Base-by-base conservation (phyloP, 2,329 filamentous ascomycete species). In the Fusarium torreyae region DNA sequence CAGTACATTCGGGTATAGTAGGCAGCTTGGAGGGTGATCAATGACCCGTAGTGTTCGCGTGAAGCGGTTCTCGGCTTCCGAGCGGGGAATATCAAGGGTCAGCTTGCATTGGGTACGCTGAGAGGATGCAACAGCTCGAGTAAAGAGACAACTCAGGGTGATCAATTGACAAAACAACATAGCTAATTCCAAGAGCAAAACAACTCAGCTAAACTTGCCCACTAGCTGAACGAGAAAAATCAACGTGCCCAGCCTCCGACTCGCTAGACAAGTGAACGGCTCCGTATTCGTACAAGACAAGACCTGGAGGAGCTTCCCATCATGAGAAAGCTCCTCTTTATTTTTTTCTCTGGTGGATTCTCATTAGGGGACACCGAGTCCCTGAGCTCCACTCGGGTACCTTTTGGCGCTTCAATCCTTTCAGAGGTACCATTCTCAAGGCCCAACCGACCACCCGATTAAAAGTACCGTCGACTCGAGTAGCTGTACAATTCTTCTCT, bases 31-130 rank as follows among this genome's bases (percentile, higher is more conserved):
- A 57, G 50, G 55, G 28, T 36, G 52, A 62, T 69, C 66, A 55
- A 63, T 68, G 67, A 62, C 45, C 36, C 62, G 46, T 68, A 50
- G 57, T 63, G 36, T 70, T 50, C 44, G 53, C 46, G 48, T 57
- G 48, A 69, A 51, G 62, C 62, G 66, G 66, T 71, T 48, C 51
- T 74, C 72, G 72, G 72, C 63, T 71, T 71, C 72, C 72, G 72
- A 71, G 69, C 57, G 66, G 66, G 69, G 68, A 52, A 69, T 49
- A 46, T 64, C 52, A 45, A 64, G 51, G 60, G 49, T 63, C 57
- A 36, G 57, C 45, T 43, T 15, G 44, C 22, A 61, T 38, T 38
- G 44, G 33, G 20, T 40, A 36, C 57, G 45, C 49, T 34, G 42
- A 31, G 28, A 57, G 51, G 44, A 52, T 34, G 33, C 36, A 57